phyloP scores from a whole-genome alignment of 805 yeast species.

The Candida berthetii region DNA sequence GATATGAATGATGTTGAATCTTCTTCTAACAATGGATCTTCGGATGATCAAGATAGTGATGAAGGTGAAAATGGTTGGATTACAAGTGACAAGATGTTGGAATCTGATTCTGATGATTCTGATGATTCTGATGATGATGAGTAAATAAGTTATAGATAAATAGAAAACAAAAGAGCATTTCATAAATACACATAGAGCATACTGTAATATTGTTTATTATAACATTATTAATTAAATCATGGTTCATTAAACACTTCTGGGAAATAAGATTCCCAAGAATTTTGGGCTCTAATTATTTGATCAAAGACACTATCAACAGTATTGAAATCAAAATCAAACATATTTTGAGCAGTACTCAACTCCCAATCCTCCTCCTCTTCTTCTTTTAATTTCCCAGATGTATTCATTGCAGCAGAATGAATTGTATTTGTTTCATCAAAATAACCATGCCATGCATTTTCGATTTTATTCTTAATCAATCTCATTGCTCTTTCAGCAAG shows the following conservation, averaged over 20 bases:
- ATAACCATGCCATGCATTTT: neutral
- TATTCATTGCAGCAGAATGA: no score
- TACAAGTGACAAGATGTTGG: constrained; percentile 16
- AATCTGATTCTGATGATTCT: constrained; percentile 22
- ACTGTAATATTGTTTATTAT: no score
- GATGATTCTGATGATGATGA: constrained; percentile 31
- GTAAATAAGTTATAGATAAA: constrained; percentile 22
- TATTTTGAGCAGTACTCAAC: neutral
- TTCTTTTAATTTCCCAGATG: neutral
- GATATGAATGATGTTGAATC: constrained; percentile 1
- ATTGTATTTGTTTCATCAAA: neutral
- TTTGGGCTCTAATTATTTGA: neutral
- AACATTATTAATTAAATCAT: no score
- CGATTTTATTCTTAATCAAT: neutral
- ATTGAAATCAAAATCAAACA: constrained; percentile 19
- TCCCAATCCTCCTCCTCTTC: neutral
- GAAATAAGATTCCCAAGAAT: neutral
- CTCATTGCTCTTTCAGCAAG: neutral
- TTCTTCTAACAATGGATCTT: constrained; percentile 11
- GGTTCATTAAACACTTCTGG: constrained; percentile 2
- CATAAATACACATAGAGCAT: no score
- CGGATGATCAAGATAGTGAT: constrained; percentile 19
- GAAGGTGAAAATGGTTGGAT: constrained; percentile 28
- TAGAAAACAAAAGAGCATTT: no score
- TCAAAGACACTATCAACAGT: neutral